Evolutionary conservation across 2,329 filamentous ascomycete genomes (phyloP).

Genomic region (Diaporthe sp.): DNA sequence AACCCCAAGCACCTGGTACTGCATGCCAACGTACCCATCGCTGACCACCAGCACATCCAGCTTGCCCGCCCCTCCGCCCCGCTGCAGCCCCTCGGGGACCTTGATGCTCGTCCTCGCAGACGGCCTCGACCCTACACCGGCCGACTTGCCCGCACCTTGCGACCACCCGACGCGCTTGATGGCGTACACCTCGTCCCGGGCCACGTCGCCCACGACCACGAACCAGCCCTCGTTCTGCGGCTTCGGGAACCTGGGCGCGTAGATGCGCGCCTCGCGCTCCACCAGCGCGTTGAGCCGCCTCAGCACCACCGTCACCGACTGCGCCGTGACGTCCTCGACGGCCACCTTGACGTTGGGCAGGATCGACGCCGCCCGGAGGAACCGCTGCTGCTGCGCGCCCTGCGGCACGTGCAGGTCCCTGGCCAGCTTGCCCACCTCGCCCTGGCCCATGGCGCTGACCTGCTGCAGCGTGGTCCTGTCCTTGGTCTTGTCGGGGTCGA

Average conservation of each 20-base stretch:
- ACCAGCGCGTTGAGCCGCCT: slow-evolving; percentile 76
- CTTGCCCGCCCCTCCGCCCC: slow-evolving; percentile 63
- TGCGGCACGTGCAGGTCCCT: slow-evolving; percentile 65
- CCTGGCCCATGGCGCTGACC: slow-evolving; percentile 53
- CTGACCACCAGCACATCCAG: slow-evolving; percentile 85
- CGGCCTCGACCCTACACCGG: slow-evolving; percentile 61
- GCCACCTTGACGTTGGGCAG: slow-evolving; percentile 79
- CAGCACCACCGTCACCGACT: slow-evolving; percentile 74
- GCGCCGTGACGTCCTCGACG: slow-evolving; percentile 71
- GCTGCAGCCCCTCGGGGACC: slow-evolving; percentile 62
- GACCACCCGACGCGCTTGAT: slow-evolving; percentile 89
- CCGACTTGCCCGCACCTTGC: slow-evolving; percentile 46
- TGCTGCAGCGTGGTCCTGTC: slow-evolving; percentile 57
- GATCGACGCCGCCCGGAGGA: slow-evolving; percentile 71
- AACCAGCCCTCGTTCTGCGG: slow-evolving; percentile 96
- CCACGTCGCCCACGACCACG: slow-evolving; percentile 78
- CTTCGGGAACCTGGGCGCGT: slow-evolving; percentile 92
- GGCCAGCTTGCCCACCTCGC: slow-evolving; percentile 60
- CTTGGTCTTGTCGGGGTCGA: slow-evolving; percentile 63
- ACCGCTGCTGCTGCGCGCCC: slow-evolving; percentile 60
- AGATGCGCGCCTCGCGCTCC: slow-evolving; percentile 80
- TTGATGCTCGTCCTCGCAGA: slow-evolving; percentile 71
- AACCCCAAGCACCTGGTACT: slow-evolving; percentile 63
- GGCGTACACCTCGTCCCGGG: slow-evolving; percentile 82
- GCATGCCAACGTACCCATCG: slow-evolving; percentile 88